Evolutionary conservation across 2,329 filamentous ascomycete species (phyloP).

Genomic region (Ilyonectria robusta): DNA sequence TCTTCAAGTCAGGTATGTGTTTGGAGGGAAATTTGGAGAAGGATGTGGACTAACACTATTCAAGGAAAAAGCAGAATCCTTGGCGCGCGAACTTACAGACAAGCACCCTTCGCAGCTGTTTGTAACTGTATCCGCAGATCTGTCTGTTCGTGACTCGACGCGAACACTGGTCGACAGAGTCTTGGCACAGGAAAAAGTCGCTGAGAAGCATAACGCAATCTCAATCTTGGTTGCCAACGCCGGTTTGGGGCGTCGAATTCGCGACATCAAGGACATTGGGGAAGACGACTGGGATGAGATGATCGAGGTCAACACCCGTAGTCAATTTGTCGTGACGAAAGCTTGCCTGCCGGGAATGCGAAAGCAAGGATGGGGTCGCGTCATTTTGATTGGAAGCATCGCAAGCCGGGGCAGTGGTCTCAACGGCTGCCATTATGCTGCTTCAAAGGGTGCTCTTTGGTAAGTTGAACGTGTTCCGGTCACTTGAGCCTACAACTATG

Average conservation of each 20-base stretch:
- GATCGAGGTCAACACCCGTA: conserved; percentile 52
- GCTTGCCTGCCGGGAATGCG: conserved; percentile 51
- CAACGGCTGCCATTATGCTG: conserved; percentile 54
- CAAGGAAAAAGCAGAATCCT: conserved; percentile 49
- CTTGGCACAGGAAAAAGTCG: conserved; percentile 21
- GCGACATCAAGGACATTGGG: conserved; percentile 50
- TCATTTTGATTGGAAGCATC: conserved; percentile 53
- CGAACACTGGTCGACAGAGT: conserved; percentile 10
- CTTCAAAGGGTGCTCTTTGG: conserved; percentile 51
- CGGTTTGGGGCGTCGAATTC: conserved; percentile 52
- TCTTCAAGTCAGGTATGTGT: conserved; percentile 49
- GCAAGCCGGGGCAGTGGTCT: conserved; percentile 52
- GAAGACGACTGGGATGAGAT: conserved; percentile 56
- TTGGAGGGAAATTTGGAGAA: background rate
- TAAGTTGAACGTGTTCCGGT: conserved; percentile 15
- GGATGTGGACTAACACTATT: background rate
- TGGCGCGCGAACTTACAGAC: conserved; percentile 45
- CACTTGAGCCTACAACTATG: conserved; percentile 6
- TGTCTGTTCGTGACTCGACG: conserved; percentile 42
- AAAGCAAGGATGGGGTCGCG: conserved; percentile 49
- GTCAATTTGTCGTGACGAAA: conserved; percentile 53
- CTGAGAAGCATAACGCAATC: conserved; percentile 14
- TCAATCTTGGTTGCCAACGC: conserved; percentile 10
- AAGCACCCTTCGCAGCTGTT: conserved; percentile 48
- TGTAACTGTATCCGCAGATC: conserved; percentile 45